A percentile compares a stretch with the other conserved stretches of the same genome.
phyloP scores from a whole-genome alignment of 371 early-diverging fungal species.

The Saksenaea vasiformis region DNA sequence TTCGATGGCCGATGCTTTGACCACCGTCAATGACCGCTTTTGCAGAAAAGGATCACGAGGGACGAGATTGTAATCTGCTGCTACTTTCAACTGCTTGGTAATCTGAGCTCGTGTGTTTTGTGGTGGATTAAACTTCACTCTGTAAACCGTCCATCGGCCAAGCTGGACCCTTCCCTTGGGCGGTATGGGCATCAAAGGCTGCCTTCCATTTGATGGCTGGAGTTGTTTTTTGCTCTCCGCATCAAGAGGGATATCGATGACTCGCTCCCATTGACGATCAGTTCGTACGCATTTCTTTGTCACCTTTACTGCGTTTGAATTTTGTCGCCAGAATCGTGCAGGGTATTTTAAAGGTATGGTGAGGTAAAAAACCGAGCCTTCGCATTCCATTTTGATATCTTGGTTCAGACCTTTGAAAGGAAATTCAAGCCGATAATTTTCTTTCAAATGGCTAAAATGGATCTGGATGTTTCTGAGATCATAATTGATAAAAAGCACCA shows the following conservation, averaged over 20 bases:
- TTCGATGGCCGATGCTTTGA: not conserved
- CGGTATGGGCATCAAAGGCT: constrained; percentile 20
- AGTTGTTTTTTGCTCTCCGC: not conserved
- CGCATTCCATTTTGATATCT: constrained; percentile 27
- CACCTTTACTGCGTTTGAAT: not conserved
- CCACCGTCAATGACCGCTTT: constrained; percentile 9
- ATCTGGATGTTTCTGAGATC: constrained; percentile 24
- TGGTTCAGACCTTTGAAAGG: constrained; percentile 32
- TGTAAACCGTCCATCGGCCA: constrained; percentile 43
- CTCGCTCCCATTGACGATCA: constrained; percentile 30
- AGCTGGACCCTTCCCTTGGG: constrained; percentile 19
- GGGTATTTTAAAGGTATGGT: constrained; percentile 37
- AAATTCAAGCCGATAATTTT: constrained; percentile 31
- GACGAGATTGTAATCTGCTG: constrained; percentile 45
- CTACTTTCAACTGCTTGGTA: constrained; percentile 25
- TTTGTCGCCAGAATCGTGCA: constrained; percentile 31
- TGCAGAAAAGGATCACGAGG: constrained; percentile 18
- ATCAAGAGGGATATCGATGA: constrained; percentile 23
- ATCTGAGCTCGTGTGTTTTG: constrained; percentile 5
- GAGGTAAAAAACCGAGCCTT: constrained; percentile 11
- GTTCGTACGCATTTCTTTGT: not conserved
- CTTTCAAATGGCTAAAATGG: constrained; percentile 25
- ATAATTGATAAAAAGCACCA: constrained; percentile 21
- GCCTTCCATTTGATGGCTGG: not conserved
- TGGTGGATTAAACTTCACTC: constrained; percentile 23